Base-by-base conservation (phyloP, 1,284 basidiomycete species). In the Papiliotrema flavescens region DNA sequence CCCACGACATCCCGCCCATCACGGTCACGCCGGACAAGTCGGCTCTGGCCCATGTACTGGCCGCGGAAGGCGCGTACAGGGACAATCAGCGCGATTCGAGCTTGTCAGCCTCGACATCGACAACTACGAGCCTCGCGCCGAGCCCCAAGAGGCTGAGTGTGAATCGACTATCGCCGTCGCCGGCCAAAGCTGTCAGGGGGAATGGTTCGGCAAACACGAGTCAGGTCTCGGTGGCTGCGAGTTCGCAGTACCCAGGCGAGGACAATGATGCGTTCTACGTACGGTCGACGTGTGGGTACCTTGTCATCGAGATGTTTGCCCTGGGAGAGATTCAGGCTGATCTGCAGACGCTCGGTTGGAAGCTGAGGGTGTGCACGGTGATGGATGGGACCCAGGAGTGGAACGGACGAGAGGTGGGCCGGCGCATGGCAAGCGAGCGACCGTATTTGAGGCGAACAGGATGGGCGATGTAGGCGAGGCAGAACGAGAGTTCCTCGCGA, bases 361-460 rank as follows among this genome's bases (percentile, higher is more conserved):
- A 44, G 76, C 82, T 9, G 83, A 83, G 46, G 92, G 92, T 20
- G 92, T 96, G 28, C 88, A 85, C 67, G 92, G 92, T 2, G 92
- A 96, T 71, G 92, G 92, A 0, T 90, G 86, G 76, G 87, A 88
- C 63, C 90, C 94, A 63, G 92, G 92, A 36, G 81, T 92, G 15
- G 92, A 96, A 77, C 84, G 90, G 40, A 96, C 91, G n/a, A 82
- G 92, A 54, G 90, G 90, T n/a, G 83, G 88, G 48, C 79, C 87
- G 47, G 43, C 53, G 17, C 51, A 59, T 1, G 59, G 57, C 13
- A 63, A 67, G 35, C 56, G 74, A 28, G 62, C 60, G 47, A 83
- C 85, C 3, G 65, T 86, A 11, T 82, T 79, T 13, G 76, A 80
- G 76, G 58, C 80, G 78, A 57, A 71, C 74, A 46, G 82, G 48